Evolutionary conservation across 768 basidiomycete genomes (phyloP).

Genomic region (Pleurotus tuoliensis): DNA sequence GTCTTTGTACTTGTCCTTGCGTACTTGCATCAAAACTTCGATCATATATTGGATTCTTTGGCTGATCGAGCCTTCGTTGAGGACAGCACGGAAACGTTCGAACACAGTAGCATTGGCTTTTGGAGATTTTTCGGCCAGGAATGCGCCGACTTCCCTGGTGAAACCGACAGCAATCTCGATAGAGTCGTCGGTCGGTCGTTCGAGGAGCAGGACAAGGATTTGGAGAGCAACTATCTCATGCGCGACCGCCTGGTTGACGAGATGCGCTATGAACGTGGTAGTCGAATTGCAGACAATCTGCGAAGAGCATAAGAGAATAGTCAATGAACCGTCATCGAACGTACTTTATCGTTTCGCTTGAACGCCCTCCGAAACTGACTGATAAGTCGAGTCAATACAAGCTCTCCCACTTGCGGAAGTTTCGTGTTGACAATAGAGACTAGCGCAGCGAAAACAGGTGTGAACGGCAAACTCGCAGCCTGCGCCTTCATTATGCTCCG

Average conservation of each 20-base stretch:
- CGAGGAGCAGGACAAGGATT: conserved; percentile 92
- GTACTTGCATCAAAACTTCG: conserved; percentile 97
- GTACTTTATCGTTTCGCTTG: conserved; percentile 96
- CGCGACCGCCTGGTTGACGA: conserved; percentile 91
- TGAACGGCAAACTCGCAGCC: conserved; percentile 93
- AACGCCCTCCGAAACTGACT: conserved; percentile 94
- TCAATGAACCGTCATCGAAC: conserved; percentile 17
- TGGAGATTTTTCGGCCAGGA: conserved; percentile 88
- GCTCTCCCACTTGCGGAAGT: conserved; percentile 92
- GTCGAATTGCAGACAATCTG: conserved; percentile 93
- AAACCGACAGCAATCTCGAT: conserved; percentile 98
- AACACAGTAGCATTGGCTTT: conserved; percentile 94
- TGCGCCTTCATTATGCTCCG: conserved; percentile 98
- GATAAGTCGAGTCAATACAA: conserved; percentile 83
- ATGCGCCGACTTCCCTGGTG: conserved; percentile 95
- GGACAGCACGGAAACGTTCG: conserved; percentile 93
- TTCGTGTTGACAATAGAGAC: conserved; percentile 97
- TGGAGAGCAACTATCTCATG: conserved; percentile 93
- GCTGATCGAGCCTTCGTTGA: conserved; percentile 93
- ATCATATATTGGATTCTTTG: conserved; percentile 99
- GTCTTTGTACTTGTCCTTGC: conserved; percentile 99
- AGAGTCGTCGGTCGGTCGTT: conserved; percentile 94
- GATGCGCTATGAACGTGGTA: conserved; percentile 86
- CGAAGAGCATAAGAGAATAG: background rate
- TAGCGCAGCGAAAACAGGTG: conserved; percentile 92